Conservation (phyloP, 495 filamentous ascomycete species). For the Aspergillus bertholletiae region DNA sequence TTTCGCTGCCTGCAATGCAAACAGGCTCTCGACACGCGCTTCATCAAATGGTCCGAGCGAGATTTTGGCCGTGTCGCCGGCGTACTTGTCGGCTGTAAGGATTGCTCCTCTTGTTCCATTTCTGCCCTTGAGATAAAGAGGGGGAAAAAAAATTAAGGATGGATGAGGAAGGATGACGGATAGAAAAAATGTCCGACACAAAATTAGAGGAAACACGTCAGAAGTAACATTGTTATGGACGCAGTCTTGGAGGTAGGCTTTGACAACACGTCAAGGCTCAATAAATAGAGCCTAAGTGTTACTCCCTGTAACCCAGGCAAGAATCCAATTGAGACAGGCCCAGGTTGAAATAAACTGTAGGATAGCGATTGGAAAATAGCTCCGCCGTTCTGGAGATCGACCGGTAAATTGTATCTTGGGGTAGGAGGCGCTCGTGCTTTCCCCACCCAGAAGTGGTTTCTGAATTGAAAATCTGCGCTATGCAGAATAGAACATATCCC, state of each 20-base stretch:
- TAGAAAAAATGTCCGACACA: background rate
- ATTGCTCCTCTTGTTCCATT: constrained; percentile 16
- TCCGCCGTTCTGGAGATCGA: background rate
- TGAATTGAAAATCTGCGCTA: background rate
- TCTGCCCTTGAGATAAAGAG: background rate
- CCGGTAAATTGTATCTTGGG: background rate
- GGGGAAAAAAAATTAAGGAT: background rate
- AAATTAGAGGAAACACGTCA: background rate
- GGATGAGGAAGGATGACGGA: background rate
- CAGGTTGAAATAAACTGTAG: background rate
- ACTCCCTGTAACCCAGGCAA: background rate
- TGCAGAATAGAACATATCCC: background rate
- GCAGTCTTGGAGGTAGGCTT: background rate
- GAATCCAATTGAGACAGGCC: background rate
- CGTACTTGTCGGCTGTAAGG: constrained; percentile 11
- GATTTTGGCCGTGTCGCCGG: constrained; percentile 15
- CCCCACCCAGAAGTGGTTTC: background rate
- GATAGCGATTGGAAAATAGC: background rate
- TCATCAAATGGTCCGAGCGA: constrained; percentile 34
- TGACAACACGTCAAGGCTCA: background rate
- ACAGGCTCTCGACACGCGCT: constrained; percentile 60
- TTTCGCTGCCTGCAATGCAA: constrained; percentile 61
- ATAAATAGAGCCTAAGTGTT: background rate
- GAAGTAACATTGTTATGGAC: constrained; percentile 6
- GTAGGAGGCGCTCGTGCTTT: constrained; percentile 2